phyloP scores from a whole-genome alignment of 768 basidiomycete species.

The Suillus subluteus region DNA sequence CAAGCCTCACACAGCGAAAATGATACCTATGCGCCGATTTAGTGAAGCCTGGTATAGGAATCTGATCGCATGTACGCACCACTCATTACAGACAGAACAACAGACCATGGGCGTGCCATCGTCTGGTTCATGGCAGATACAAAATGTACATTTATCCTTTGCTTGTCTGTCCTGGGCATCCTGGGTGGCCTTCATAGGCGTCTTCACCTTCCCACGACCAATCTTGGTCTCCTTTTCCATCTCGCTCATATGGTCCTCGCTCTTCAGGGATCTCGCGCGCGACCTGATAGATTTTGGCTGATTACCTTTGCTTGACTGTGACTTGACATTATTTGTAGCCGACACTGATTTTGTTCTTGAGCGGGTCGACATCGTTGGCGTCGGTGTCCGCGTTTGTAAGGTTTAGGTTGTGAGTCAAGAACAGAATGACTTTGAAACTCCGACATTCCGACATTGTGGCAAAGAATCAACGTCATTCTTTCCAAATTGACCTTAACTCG shows the following conservation, averaged over 20 bases:
- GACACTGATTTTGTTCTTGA: conserved; percentile 45
- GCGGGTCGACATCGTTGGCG: conserved; percentile 46
- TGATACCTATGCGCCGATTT: conserved; percentile 65
- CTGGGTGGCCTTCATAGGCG: conserved; percentile 21
- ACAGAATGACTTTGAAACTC: conserved; percentile 37
- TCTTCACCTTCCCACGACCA: conserved; percentile 28
- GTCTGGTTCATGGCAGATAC: conserved; percentile 69
- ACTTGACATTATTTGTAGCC: conserved; percentile 17
- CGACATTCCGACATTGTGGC: conserved; percentile 31
- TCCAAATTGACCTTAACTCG: background rate
- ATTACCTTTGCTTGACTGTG: conserved; percentile 7
- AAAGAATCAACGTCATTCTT: conserved; percentile 7
- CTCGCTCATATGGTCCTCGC: conserved; percentile 28
- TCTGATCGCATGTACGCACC: conserved; percentile 48
- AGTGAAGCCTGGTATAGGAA: conserved; percentile 8
- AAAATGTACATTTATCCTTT: conserved; percentile 43
- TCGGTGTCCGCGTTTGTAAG: conserved; percentile 8
- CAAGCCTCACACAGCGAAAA: conserved; percentile 73
- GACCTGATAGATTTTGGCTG: conserved; percentile 13
- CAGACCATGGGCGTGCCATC: conserved; percentile 83
- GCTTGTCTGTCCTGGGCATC: conserved; percentile 23
- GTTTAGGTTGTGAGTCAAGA: conserved; percentile 25
- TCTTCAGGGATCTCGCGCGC: conserved; percentile 24
- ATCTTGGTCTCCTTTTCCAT: conserved; percentile 36
- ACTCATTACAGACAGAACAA: conserved; percentile 72